phyloP scores from a whole-genome alignment of 2,329 filamentous ascomycete species.

The Pezicula neosporulosa region DNA sequence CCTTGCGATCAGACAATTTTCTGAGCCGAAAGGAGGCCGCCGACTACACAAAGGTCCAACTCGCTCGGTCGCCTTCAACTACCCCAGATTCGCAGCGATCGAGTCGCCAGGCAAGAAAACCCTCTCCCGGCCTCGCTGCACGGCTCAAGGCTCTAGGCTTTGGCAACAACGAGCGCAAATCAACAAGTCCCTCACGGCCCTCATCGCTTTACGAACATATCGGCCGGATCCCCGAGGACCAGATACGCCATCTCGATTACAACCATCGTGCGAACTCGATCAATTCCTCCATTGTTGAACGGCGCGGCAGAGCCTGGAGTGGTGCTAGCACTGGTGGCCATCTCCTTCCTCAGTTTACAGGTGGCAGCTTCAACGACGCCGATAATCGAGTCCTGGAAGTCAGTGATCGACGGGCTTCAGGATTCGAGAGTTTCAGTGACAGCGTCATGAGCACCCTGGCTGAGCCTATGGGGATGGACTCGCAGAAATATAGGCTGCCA shows the following conservation, averaged over 20 bases:
- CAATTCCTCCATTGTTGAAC: slow-evolving; percentile 47
- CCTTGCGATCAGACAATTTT: slow-evolving; percentile 2
- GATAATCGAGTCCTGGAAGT: slow-evolving; percentile 21
- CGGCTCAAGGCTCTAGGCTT: slow-evolving; percentile 64
- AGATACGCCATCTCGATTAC: slow-evolving; percentile 66
- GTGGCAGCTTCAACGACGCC: slow-evolving; percentile 18
- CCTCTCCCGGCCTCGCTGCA: slow-evolving; percentile 61
- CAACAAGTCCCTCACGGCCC: slow-evolving; percentile 23
- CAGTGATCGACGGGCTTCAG: slow-evolving; percentile 18
- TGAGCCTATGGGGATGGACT: slow-evolving; percentile 60
- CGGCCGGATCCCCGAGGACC: slow-evolving; percentile 67
- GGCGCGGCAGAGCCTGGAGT: slow-evolving; percentile 71
- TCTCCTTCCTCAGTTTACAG: slow-evolving; percentile 25
- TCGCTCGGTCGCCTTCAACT: not conserved
- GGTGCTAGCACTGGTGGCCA: slow-evolving; percentile 46
- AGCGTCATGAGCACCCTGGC: slow-evolving; percentile 23
- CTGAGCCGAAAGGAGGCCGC: slow-evolving; percentile 2
- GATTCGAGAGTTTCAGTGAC: slow-evolving; percentile 20
- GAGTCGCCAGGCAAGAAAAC: slow-evolving; percentile 43
- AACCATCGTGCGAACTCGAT: slow-evolving; percentile 56
- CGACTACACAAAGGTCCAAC: slow-evolving; percentile 3
- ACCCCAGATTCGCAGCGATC: slow-evolving; percentile 9
- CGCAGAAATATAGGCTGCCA: slow-evolving; percentile 70
- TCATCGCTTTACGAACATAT: slow-evolving; percentile 44
- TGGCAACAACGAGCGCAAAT: slow-evolving; percentile 29